phyloP scores from a whole-genome alignment of 768 basidiomycete species.

The Tephrocybe sp. region DNA sequence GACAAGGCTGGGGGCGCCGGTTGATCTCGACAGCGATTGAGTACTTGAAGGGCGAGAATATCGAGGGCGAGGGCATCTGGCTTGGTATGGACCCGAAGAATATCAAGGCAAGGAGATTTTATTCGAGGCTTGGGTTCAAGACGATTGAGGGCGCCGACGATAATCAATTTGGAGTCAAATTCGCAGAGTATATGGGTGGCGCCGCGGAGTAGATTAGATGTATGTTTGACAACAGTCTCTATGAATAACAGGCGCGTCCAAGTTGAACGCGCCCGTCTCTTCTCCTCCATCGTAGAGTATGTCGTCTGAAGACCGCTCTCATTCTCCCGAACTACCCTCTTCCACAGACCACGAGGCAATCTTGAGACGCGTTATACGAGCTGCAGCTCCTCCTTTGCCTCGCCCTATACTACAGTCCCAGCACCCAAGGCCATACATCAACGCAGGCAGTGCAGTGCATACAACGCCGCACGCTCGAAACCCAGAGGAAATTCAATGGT shows the following conservation, averaged over 20 bases:
- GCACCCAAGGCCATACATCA: conserved; percentile 10
- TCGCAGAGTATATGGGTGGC: conserved; percentile 33
- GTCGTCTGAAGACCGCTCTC: conserved; percentile 6
- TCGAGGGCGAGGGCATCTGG: conserved; percentile 57
- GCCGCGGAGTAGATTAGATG: conserved; percentile 7
- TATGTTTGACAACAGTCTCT: conserved; percentile 9
- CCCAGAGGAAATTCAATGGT: conserved; percentile 24
- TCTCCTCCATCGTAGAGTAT: neutral
- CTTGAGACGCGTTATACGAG: neutral
- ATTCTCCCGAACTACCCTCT: conserved; percentile 1
- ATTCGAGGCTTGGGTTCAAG: conserved; percentile 61
- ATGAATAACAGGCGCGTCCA: conserved; percentile 12
- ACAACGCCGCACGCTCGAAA: conserved; percentile 15
- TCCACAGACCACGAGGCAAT: neutral
- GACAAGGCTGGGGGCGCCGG: conserved; percentile 69
- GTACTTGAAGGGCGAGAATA: conserved; percentile 45
- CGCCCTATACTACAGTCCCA: neutral
- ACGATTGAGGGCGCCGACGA: conserved; percentile 51
- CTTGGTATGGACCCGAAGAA: conserved; percentile 70
- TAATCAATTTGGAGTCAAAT: conserved; percentile 54
- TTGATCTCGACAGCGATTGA: conserved; percentile 56
- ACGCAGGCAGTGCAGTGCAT: conserved; percentile 1
- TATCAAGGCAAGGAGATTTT: conserved; percentile 58
- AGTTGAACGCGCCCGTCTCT: neutral
- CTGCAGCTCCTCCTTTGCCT: conserved; percentile 1